phyloP scores from a whole-genome alignment of 2,329 filamentous ascomycete species.

The Cordyceps militaris region DNA sequence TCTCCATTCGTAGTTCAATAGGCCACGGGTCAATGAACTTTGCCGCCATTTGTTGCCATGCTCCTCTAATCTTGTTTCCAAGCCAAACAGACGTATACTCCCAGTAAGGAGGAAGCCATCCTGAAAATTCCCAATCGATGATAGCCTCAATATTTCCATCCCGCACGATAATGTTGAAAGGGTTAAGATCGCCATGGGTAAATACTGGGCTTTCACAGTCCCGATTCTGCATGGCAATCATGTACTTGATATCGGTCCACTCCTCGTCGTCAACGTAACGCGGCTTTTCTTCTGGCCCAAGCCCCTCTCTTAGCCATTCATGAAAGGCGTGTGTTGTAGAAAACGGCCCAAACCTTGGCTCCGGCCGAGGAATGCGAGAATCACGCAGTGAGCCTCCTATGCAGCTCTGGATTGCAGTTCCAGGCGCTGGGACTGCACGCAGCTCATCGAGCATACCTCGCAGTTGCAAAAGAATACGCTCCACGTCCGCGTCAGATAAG shows the following conservation, averaged over 20 bases:
- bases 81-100: conserved; percentile 20
- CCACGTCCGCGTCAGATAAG: conserved; percentile 21
- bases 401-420: conserved; percentile 19
- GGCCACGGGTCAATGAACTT: not conserved
- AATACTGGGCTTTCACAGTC: conserved; percentile 22
- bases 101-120: conserved; percentile 29
- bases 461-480: conserved; percentile 19
- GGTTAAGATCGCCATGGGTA: conserved; percentile 22
- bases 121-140: conserved; percentile 28
- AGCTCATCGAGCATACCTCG: conserved; percentile 22
- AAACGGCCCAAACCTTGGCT: conserved; percentile 26
- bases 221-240: conserved; percentile 20
- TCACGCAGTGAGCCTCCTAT: conserved; percentile 22
- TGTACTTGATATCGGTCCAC: conserved; percentile 17
- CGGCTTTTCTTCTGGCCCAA: conserved; percentile 21
- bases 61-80: not conserved
- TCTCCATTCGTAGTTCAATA: conserved; percentile 3
- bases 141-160: conserved; percentile 22
- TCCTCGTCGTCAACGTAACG: conserved; percentile 20
- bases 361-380: conserved; percentile 18
- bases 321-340: conserved; percentile 26
- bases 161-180: conserved; percentile 24
- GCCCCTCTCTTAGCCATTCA: conserved; percentile 21
- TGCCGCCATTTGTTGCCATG: not conserved
- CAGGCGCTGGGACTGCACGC: conserved; percentile 19